phyloP scores from a whole-genome alignment of 768 basidiomycete genomes.

The Tulasnella calospora region DNA sequence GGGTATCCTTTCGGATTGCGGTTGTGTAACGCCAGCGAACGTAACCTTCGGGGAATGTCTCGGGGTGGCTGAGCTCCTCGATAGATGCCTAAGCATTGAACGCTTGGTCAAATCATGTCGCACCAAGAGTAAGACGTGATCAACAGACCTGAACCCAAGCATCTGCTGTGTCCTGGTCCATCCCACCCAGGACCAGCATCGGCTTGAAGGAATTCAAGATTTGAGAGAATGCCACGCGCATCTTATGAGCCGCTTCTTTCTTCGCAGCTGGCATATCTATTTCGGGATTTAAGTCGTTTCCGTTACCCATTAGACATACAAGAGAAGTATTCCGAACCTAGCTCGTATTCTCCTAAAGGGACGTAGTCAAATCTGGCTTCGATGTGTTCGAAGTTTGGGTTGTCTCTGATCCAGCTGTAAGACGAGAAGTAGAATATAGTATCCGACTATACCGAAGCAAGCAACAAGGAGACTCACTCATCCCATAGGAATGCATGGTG shows the following conservation, averaged over 20 bases:
- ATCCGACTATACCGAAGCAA: neutral
- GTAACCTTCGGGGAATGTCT: constrained; percentile 1
- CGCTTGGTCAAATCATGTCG: neutral
- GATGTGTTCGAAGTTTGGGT: constrained; percentile 21
- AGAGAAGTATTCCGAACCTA: neutral
- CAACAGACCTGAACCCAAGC: neutral
- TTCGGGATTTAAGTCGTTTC: neutral
- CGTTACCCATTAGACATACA: neutral
- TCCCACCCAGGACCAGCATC: neutral
- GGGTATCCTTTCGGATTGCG: constrained; percentile 14
- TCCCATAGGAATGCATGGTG: neutral
- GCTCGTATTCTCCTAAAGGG: neutral
- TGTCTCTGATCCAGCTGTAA: constrained; percentile 8
- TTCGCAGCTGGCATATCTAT: neutral
- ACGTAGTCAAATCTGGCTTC: neutral
- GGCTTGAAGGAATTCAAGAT: constrained; percentile 13
- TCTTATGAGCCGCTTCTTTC: neutral
- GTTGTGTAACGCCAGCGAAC: constrained; percentile 13
- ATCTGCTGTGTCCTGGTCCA: neutral
- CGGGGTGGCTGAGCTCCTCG: constrained; percentile 3
- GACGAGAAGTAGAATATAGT: too few species aligned
- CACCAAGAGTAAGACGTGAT: neutral
- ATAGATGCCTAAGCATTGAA: neutral
- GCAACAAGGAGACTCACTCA: neutral
- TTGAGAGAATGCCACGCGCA: neutral